Conservation (phyloP, 2,329 filamentous ascomycete genomes). For the Thielaviopsis populi region DNA sequence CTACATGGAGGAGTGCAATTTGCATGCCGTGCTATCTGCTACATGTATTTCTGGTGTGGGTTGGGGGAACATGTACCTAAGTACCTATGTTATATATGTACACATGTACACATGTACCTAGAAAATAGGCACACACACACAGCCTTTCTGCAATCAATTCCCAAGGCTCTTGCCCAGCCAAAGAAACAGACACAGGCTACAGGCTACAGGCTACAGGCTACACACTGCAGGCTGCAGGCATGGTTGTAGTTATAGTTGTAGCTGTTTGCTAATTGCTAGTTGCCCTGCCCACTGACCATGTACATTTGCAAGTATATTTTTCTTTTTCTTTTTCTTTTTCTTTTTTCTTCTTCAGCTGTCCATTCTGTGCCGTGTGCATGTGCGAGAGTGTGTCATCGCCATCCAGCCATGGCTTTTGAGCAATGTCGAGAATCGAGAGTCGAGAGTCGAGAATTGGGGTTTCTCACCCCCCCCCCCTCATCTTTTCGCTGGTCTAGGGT, state of each 20-base stretch:
- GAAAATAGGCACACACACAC: not conserved
- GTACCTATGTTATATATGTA: too few relatives aligned
- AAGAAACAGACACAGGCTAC: too few relatives aligned
- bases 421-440: too few relatives aligned
- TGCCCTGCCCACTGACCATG: not conserved
- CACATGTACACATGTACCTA: not conserved
- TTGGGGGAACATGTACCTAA: not conserved
- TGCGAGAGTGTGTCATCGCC: not conserved
- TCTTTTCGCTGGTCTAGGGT: too few relatives aligned
- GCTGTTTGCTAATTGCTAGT: not conserved
- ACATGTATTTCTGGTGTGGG: not conserved
- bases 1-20: not conserved
- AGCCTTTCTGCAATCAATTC: not conserved
- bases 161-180: not conserved
- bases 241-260: not conserved
- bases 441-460: too few relatives aligned
- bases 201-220: too few relatives aligned
- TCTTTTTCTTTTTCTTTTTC: too few relatives aligned
- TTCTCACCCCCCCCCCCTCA: too few relatives aligned
- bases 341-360: not conserved
- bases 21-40: not conserved
- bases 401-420: not conserved
- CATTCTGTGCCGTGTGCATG: not conserved
- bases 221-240: not conserved
- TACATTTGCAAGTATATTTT: not conserved